Evolutionary conservation across 345 rosid genomes (phyloP).

Genomic region (Trapa incisa): DNA sequence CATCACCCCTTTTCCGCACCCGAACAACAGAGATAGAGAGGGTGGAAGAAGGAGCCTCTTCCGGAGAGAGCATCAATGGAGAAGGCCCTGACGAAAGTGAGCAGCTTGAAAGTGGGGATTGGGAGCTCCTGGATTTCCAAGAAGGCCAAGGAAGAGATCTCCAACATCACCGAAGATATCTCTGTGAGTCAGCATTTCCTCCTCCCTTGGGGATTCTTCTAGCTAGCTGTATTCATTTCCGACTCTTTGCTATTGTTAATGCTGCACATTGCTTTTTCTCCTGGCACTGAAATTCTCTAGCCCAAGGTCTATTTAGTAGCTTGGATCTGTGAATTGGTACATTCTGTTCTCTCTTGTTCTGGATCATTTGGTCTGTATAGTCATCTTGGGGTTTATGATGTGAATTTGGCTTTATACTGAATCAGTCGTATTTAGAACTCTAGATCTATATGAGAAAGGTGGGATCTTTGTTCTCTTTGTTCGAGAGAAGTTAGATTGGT

Average conservation of each 20-base stretch:
- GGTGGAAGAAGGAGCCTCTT: not conserved
- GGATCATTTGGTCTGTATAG: not conserved
- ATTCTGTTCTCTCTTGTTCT: not conserved
- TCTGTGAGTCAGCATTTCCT: slow-evolving; percentile 29
- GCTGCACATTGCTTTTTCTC: not conserved
- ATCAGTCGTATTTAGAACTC: not conserved
- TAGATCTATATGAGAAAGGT: not conserved
- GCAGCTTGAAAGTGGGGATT: slow-evolving; percentile 69
- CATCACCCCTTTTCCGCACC: not conserved
- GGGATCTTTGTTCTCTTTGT: not conserved
- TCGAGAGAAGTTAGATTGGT: not conserved
- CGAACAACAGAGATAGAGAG: not conserved
- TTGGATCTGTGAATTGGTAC: not conserved
- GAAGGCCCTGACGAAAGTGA: slow-evolving; percentile 77
- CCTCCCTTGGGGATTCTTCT: not conserved
- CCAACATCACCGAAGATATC: slow-evolving; percentile 71
- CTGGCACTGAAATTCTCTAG: not conserved
- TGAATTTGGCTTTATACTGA: not conserved
- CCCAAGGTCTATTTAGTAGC: not conserved
- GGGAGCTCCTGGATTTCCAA: slow-evolving; percentile 82
- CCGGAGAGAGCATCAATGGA: slow-evolving; percentile 41
- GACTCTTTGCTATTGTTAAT: not conserved
- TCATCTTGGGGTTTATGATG: not conserved
- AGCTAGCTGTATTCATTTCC: not conserved
- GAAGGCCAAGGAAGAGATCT: slow-evolving; percentile 83